phyloP scores from a whole-genome alignment of 371 early-diverging fungal species.

The Mucor circinelloides region DNA sequence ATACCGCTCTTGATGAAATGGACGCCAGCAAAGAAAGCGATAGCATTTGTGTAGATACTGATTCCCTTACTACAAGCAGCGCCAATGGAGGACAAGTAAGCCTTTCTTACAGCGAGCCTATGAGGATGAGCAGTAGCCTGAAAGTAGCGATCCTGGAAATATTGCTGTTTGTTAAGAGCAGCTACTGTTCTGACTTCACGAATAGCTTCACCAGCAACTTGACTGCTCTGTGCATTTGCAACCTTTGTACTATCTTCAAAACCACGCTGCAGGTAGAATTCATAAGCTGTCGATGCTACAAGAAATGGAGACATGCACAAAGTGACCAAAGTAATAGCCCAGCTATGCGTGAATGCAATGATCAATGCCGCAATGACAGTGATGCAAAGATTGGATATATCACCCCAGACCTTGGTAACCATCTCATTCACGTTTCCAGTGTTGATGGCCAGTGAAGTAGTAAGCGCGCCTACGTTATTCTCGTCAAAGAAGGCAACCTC shows the following conservation, averaged over 20 bases:
- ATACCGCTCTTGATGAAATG: conserved; percentile 43
- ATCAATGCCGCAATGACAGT: conserved; percentile 45
- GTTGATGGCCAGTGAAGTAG: conserved; percentile 80
- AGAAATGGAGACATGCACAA: conserved; percentile 56
- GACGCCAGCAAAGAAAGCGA: conserved; percentile 63
- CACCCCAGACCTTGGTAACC: conserved; percentile 68
- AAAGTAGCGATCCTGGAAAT: conserved; percentile 62
- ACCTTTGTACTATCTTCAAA: conserved; percentile 60
- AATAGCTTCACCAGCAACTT: conserved; percentile 84
- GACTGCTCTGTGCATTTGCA: conserved; percentile 69
- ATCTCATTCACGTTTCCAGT: conserved; percentile 69
- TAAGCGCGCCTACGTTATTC: conserved; percentile 80
- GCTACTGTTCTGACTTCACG: conserved; percentile 86
- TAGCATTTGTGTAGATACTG: conserved; percentile 62
- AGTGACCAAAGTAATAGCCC: conserved; percentile 62
- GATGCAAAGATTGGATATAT: conserved; percentile 54
- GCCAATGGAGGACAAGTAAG: conserved; percentile 61
- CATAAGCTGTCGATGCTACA: conserved; percentile 41
- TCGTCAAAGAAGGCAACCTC: conserved; percentile 89
- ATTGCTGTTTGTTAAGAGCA: conserved; percentile 73
- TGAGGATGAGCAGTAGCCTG: conserved; percentile 67
- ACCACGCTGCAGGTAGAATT: conserved; percentile 45
- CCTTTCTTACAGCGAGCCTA: conserved; percentile 55
- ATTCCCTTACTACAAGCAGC: conserved; percentile 68
- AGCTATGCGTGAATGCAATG: conserved; percentile 53